phyloP scores from a whole-genome alignment of 2,329 filamentous ascomycete species.

The Aspergillus fischeri region DNA sequence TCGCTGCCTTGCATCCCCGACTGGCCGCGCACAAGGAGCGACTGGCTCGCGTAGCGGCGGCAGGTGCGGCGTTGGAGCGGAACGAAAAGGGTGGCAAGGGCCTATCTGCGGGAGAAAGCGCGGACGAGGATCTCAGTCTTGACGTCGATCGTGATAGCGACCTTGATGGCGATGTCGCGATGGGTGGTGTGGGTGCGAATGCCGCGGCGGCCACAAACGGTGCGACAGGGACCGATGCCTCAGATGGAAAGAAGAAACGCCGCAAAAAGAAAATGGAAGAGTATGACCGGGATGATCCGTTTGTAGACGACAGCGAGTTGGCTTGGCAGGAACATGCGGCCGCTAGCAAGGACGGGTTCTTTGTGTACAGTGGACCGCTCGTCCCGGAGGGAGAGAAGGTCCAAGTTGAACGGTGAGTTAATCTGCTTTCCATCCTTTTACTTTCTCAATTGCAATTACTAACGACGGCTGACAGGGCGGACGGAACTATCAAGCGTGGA shows the following conservation, averaged over 20 bases:
- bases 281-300: constrained; percentile 64
- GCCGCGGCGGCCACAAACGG: constrained; percentile 55
- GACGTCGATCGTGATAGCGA: constrained; percentile 72
- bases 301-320: constrained; percentile 86
- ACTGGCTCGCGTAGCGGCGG: constrained; percentile 81
- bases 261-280: constrained; percentile 68
- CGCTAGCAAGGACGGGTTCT: constrained; percentile 93
- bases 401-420: constrained; percentile 56
- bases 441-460: constrained; percentile 10
- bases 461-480: constrained; percentile 50
- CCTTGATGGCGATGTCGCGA: constrained; percentile 44
- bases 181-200: constrained; percentile 39
- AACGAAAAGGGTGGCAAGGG: constrained; percentile 65
- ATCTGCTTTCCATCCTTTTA: constrained; percentile 2
- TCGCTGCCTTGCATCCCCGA: constrained; percentile 87
- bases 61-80: constrained; percentile 78
- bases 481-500: constrained; percentile 65
- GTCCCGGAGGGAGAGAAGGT: constrained; percentile 81
- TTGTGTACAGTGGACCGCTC: constrained; percentile 91
- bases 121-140: constrained; percentile 74
- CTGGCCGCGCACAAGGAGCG: constrained; percentile 84
- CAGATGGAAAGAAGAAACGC: constrained; percentile 66
- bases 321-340: constrained; percentile 94
- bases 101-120: constrained; percentile 68
- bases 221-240: constrained; percentile 47